Conservation (phyloP, 2,329 filamentous ascomycete species). For the Dothideomycetes sp. region DNA sequence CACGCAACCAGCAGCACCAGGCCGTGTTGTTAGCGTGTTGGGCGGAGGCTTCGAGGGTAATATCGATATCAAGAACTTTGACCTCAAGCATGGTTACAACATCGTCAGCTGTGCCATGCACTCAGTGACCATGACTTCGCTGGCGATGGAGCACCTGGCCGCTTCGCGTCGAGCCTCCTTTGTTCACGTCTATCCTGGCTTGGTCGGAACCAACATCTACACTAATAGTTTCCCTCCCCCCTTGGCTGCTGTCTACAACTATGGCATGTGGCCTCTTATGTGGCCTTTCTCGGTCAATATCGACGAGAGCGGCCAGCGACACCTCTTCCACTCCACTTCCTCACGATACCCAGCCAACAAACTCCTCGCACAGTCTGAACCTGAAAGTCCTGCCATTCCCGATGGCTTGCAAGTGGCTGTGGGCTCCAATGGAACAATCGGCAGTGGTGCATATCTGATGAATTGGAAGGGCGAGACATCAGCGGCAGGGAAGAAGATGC, state of each 20-base stretch:
- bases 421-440: conserved; percentile 6
- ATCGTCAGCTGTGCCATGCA: conserved; percentile 9
- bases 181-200: conserved; percentile 13
- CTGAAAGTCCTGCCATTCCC: not conserved
- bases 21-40: conserved; percentile 17
- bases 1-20: conserved; percentile 10
- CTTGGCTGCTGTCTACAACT: conserved; percentile 6
- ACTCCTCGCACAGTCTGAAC: not conserved
- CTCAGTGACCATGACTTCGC: conserved; percentile 11
- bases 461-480: conserved; percentile 10
- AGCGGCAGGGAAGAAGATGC: conserved; percentile 4
- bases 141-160: conserved; percentile 13
- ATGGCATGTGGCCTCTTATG: conserved; percentile 9
- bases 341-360: conserved; percentile 5
- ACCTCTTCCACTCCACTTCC: conserved; percentile 9
- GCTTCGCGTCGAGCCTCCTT: conserved; percentile 10
- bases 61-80: conserved; percentile 15
- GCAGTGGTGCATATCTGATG: conserved; percentile 11
- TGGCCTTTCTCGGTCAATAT: conserved; percentile 6
- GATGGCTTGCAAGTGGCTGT: not conserved
- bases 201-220: conserved; percentile 10
- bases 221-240: conserved; percentile 1
- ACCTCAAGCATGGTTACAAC: conserved; percentile 12
- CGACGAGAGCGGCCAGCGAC: conserved; percentile 13
- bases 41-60: conserved; percentile 15